Base-by-base conservation (phyloP, 75 land plant genomes). In the Pinus taeda region DNA sequence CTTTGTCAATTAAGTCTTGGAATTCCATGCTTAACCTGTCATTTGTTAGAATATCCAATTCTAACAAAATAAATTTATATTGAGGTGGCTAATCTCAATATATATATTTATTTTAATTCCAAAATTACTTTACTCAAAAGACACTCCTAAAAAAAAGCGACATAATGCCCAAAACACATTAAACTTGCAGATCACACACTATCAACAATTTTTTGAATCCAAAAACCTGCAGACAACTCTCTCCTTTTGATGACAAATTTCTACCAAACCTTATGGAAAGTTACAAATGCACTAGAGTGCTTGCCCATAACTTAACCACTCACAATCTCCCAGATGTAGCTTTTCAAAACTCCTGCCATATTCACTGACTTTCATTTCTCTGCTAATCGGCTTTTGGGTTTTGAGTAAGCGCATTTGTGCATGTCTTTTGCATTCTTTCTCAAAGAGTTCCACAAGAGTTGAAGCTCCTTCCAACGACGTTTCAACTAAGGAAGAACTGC, bases 331-430 rank as follows among this genome's bases (percentile, higher is more conserved):
- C 57, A 93, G 66, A 81, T 96, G 96, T 37, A 93, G 80, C 70
- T 93, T 95, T 89, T 95, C 98, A 66, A 95, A 93, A 39, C 81
- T 73, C 69, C 85, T 88, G 33, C 98, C 98, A 84, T 93, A 93
- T 57, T 57, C 67, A 65, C 79, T 76, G 4, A 76, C 69, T 81
- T 90, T 92, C 6, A 67, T 80, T 74, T 93, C 98, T 57, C 78
- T 89, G 42, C 80, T 64, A 58, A 95, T 85, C 18, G 91, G 73
- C 49, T 80, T 74, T 17, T 96, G 78, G 30, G 94, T 81, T 14
- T 96, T 96, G 71, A 95, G 82, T 29, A 90, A 80, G 15, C 3
- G 79, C 76, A 74, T 83, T 63, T 74, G 59, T 3, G 64, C 30
- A 75, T 91, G 76, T 71, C 79, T 42, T 49, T 83, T 83, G 82